Evolutionary conservation across 805 yeast species (phyloP).

Genomic region (Yarrowia porcina): DNA sequence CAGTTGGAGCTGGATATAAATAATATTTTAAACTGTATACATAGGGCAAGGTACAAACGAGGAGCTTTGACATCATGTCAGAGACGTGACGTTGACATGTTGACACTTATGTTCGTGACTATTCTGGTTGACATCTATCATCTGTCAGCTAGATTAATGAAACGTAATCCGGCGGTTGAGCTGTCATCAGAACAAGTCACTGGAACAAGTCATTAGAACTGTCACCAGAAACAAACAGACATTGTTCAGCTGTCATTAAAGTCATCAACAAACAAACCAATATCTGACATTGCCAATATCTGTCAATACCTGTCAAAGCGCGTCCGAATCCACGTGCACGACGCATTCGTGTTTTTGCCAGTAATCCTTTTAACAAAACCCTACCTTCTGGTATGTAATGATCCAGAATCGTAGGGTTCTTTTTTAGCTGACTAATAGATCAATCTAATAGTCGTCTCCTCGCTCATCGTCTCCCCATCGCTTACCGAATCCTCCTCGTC

Average conservation of each 20-base stretch:
- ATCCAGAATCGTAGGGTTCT: not conserved
- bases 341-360: not conserved
- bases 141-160: not conserved
- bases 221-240: not conserved
- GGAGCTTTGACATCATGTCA: not conserved
- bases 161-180: not conserved
- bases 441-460: not conserved
- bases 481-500: constrained; percentile 45
- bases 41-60: not conserved
- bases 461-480: constrained; percentile 29
- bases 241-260: no score
- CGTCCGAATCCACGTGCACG: not conserved
- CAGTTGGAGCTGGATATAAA: not conserved
- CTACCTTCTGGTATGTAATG: no score
- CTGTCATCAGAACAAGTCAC: not conserved
- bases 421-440: not conserved
- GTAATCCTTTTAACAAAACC: not conserved
- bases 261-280: not conserved
- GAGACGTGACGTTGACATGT: not conserved
- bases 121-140: not conserved
- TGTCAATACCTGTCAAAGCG: no score
- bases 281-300: not conserved
- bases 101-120: not conserved
- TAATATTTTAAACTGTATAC: constrained; percentile 6
- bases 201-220: not conserved